Base-by-base conservation (phyloP, 139 green algal species). In the Asterochloris erici region DNA sequence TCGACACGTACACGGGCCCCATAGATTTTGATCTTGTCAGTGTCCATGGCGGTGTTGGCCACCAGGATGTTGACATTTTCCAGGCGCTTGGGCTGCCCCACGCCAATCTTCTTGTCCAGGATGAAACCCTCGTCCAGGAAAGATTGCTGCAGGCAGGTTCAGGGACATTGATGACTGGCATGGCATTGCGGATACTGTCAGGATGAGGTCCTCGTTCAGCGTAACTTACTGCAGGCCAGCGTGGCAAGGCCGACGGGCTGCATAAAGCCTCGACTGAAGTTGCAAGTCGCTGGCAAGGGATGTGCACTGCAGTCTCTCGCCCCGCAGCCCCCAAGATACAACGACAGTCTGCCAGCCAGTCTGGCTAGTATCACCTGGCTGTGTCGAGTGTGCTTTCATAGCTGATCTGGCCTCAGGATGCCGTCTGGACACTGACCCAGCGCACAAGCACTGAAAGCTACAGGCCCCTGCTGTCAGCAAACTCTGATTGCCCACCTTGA, bases 21-120 rank as follows among this genome's bases (percentile, higher is more conserved):
- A 84, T 99, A 99, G 87, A 99, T 99, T 90, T 99, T 99, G 90
- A 99, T 95, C 89, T 99, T 99, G 88, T 99, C 97, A 0, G 96
- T 98, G 90, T 99, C 97, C 97, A 99, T 99, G 64, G 97, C 84
- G 0, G 97, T 99, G 92, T 99, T 99, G 82, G 97, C 94, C 14
- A 99, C 94, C 81, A 99, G 86, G 85, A 99, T 98, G 69, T 96
- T 96, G 26, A 97, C 97, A 82, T 98, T 93, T 89, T 98, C 94
- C 26, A 99, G 93, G 64, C 95, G 87, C 85, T 96, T 96, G 68
- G 96, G 97, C 92, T 99, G 95, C 0, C 97, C 97, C 54, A 99
- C 94, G 29, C 97, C 96, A 66, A 99, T 98, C 71, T 92, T 92
- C 93, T 99, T 99, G 93, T 99, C 96, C 79, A 99, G 88, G 79